Base-by-base conservation (phyloP, 2,329 filamentous ascomycete genomes). In the Aspergillus caelatus region DNA sequence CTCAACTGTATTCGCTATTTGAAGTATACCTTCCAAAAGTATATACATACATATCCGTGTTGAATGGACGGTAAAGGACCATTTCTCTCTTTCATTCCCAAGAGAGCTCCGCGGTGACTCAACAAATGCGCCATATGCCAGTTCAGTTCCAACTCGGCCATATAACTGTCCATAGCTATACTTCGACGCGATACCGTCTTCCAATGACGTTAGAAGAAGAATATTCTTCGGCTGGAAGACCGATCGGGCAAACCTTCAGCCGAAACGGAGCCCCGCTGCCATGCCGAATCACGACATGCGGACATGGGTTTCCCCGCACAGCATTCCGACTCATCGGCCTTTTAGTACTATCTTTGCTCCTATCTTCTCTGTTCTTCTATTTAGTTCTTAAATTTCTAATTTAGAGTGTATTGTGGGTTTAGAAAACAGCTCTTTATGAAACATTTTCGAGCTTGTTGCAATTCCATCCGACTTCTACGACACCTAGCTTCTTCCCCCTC, bases 401-500 rank as follows among this genome's bases (percentile, higher is more conserved):
- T 19, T 26, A 36, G 30, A 55, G 10, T 3, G 16, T 12, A 26
- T 39, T 23, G 52, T 26, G n/a, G 32, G 52, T 2, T 3, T 26
- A 16, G 23, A 23, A 19, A 43, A n/a, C 16, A 32, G 34, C 28
- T 45, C 67, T 73, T 67, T 70, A 77, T 77, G 75, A 74, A 69
- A 64, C 48, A 62, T 64, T 30, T 76, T 11, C 61, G 68, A 62
- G 62, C 65, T 11, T 70, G 57, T 34, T 46, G 53, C 53, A 68
- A 62, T 67, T 72, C 74, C 61, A 69, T 73, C 61, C 48, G 62
- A 66, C 65, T 68, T 52, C 63, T 74, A 32, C 71, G 61, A 57
- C 69, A 58, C 41, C 64, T 70, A 48, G 43, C 62, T 57, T 65
- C 68, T 14, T 55, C 52, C 60, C 26, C 63, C 58, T 39, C 57